phyloP scores from a whole-genome alignment of 176 grass and related monocot genomes.

The Carex pumila region DNA sequence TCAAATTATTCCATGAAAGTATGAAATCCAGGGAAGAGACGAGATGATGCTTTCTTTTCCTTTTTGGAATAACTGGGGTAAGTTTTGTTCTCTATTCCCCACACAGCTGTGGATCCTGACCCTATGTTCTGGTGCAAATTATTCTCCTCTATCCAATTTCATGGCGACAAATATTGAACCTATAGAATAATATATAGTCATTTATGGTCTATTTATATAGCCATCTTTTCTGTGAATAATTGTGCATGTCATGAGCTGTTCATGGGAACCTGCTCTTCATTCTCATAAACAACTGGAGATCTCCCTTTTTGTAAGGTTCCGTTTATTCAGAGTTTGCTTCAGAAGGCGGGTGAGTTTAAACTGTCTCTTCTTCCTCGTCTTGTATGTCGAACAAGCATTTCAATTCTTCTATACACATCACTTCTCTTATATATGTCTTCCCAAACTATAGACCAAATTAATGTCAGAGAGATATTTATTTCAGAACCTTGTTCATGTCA shows the following conservation, averaged over 20 bases:
- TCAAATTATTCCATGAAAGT: slow-evolving; percentile 13
- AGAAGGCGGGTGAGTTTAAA: too few species aligned
- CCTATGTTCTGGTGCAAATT: slow-evolving; percentile 10
- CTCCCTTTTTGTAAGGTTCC: background rate
- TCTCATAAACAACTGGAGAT: background rate
- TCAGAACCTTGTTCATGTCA: too few species aligned
- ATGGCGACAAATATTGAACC: slow-evolving; percentile 15
- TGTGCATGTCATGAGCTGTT: slow-evolving; percentile 16
- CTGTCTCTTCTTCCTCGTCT: too few species aligned
- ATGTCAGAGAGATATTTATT: too few species aligned
- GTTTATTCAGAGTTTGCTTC: too few species aligned
- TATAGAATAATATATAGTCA: slow-evolving; percentile 9
- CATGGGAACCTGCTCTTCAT: background rate
- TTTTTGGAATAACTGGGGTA: slow-evolving; percentile 6
- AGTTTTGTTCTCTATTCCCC: background rate
- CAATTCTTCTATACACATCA: too few species aligned
- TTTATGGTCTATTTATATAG: slow-evolving; percentile 11
- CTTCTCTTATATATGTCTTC: too few species aligned
- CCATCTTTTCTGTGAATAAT: slow-evolving; percentile 35
- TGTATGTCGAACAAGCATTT: too few species aligned
- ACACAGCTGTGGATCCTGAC: slow-evolving; percentile 15
- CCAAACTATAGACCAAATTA: too few species aligned
- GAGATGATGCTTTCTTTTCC: slow-evolving; percentile 2
- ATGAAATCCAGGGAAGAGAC: background rate
- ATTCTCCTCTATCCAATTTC: slow-evolving; percentile 11